phyloP scores from a whole-genome alignment of 2,329 filamentous ascomycete species.

The Didymella pinodella region DNA sequence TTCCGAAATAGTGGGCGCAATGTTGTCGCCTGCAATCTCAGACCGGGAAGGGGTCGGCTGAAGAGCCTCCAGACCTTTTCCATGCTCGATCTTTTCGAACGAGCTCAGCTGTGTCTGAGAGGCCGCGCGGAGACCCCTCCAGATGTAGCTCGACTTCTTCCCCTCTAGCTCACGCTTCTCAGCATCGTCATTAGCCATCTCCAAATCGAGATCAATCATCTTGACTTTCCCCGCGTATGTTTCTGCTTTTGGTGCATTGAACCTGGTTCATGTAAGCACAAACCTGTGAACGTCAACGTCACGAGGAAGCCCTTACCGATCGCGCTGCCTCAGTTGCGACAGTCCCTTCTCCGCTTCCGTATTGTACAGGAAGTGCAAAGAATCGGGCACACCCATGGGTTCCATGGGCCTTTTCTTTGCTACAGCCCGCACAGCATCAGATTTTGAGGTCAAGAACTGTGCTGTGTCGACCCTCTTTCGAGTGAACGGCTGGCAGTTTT shows the following conservation, averaged over 20 bases:
- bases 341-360: constrained; percentile 68
- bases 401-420: constrained; percentile 73
- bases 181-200: constrained; percentile 74
- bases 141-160: constrained; percentile 85
- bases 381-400: constrained; percentile 45
- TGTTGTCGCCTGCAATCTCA: constrained; percentile 47
- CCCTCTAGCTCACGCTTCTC: constrained; percentile 68
- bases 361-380: constrained; percentile 73
- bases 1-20: constrained; percentile 45
- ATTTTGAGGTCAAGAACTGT: constrained; percentile 74
- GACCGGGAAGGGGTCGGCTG: constrained; percentile 47
- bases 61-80: constrained; percentile 70
- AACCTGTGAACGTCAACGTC: constrained; percentile 5
- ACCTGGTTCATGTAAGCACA: constrained; percentile 59
- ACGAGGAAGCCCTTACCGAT: constrained; percentile 56
- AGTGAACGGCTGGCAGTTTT: constrained; percentile 88
- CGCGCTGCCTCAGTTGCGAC: constrained; percentile 71
- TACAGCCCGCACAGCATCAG: constrained; percentile 70
- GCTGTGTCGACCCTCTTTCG: constrained; percentile 72
- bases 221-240: constrained; percentile 77
- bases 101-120: constrained; percentile 74
- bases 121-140: constrained; percentile 85
- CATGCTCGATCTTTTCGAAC: constrained; percentile 84
- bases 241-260: constrained; percentile 72
- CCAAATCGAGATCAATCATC: constrained; percentile 83